Evolutionary conservation across 257 asterid genomes (phyloP), one percentile per base, ranked within the genome.

Genomic region (Buddleja alternifolia): DNA sequence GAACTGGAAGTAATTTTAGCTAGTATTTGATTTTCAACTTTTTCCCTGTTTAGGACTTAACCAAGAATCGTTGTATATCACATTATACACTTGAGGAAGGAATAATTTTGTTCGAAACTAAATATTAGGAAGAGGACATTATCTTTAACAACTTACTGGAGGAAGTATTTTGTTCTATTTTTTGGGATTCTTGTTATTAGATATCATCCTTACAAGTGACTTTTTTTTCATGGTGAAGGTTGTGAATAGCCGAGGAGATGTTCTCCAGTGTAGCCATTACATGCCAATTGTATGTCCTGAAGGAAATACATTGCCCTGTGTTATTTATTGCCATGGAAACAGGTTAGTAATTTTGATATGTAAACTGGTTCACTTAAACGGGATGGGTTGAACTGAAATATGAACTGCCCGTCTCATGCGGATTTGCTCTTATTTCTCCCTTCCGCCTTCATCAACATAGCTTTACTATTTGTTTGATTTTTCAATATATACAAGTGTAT

Each of bases 291-390:
- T 78, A 47, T 70, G 73, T 58, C 90, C 96, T 50, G 96, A 82
- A 70, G 97, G 86, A 77, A 82, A 78, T 69, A 79, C 74, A 42
- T 75, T 90, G 55, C 98, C 98, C 44, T 92, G 98, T 78, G 96
- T 92, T 17, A 86, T 92, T 68, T 92, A 92, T 64, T 92, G 98
- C 81, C 97, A 92, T 73, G 98, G 98, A 78, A 92, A 92, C 77
- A 92, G 98, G 98, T 92, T 60, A 68, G 87, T 75, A 73, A 29
- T 66, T 58, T 56, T 45, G 53, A 4, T 45, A 16, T 15, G 19
- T 45, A 45, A 8, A 45, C 46, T 42, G 47, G 16, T 42, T 41
- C 16, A 1, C 47, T 42, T 42, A 42, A 42, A 42, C 16, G 5
- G 47, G 47, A 42, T 16, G 14, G 47, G 14, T 11, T 10, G n/a